Conservation (phyloP, 2,329 filamentous ascomycete species). For the Sporothrix humicola region DNA sequence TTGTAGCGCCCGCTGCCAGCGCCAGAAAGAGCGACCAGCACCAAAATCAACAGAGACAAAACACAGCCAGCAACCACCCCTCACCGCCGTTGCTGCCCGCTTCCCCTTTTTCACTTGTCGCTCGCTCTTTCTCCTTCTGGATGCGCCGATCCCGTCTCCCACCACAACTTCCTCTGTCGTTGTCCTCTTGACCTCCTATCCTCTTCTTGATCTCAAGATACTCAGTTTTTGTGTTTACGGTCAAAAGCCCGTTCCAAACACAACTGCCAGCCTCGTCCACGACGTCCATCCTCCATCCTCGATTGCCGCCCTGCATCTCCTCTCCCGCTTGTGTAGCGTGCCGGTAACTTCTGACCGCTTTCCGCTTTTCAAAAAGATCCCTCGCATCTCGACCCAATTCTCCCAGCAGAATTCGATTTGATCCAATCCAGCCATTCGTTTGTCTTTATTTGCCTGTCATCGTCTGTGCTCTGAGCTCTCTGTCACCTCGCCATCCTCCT, state of each 20-base stretch:
- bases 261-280: neutral
- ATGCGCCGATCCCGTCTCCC: slow-evolving; percentile 26
- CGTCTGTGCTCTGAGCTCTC: neutral
- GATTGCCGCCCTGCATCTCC: neutral
- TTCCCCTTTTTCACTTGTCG: slow-evolving; percentile 12
- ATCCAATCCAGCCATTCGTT: neutral
- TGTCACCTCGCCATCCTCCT: neutral
- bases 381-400: neutral
- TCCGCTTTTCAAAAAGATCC: neutral
- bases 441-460: neutral
- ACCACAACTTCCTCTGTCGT: neutral
- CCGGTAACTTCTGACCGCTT: slow-evolving; percentile 2
- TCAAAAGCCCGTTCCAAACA: neutral
- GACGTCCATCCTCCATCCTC: neutral
- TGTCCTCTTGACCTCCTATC: neutral
- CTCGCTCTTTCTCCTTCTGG: slow-evolving; percentile 1
- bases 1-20: slow-evolving; percentile 20
- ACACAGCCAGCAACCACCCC: slow-evolving; percentile 23
- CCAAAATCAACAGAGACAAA: neutral
- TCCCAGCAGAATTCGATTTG: neutral
- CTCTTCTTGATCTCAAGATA: too few species aligned
- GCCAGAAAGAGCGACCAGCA: neutral
- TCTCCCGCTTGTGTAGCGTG: neutral
- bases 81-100: slow-evolving; percentile 32
- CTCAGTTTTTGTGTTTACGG: too few species aligned